A percentile compares a stretch with the other conserved stretches of the same genome.
Evolutionary conservation across 2,329 filamentous ascomycete species (phyloP).

Genomic region (Microdochium nivale): DNA sequence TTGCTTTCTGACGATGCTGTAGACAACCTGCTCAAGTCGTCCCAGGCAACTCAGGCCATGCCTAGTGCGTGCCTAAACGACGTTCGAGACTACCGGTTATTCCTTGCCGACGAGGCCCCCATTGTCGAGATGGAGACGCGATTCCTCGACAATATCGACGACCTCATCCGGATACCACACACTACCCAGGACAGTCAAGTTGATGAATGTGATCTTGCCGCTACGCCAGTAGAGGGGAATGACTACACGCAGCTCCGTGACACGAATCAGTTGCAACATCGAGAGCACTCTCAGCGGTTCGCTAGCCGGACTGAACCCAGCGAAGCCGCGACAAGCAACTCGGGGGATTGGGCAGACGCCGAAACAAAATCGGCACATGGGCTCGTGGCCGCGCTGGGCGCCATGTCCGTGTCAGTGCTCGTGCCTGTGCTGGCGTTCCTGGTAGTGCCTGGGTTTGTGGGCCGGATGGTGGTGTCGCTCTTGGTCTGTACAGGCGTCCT

Average conservation of each 20-base stretch:
- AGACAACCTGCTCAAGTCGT: slow-evolving; percentile 54
- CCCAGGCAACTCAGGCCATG: slow-evolving; percentile 41
- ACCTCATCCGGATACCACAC: slow-evolving; percentile 38
- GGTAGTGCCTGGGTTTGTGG: neutral
- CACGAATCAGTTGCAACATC: neutral
- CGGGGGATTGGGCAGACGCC: neutral
- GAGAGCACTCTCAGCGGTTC: neutral
- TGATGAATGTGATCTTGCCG: slow-evolving; percentile 9
- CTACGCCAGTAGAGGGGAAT: neutral
- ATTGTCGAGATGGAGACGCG: slow-evolving; percentile 50
- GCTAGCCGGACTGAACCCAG: neutral
- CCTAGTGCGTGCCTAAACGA: slow-evolving; percentile 40
- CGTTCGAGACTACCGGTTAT: slow-evolving; percentile 39
- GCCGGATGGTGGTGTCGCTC: neutral
- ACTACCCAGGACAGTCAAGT: slow-evolving; percentile 2
- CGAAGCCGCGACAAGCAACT: neutral
- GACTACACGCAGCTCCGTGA: too few relatives aligned
- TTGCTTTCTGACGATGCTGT: neutral
- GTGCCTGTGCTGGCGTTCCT: neutral
- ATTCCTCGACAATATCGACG: slow-evolving; percentile 47
- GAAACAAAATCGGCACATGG: neutral
- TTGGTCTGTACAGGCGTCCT: neutral
- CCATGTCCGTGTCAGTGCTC: neutral
- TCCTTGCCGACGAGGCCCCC: slow-evolving; percentile 43
- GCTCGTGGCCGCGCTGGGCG: neutral